phyloP scores from a whole-genome alignment of 1,139 yeast genomes.

The Candida buenavistaensis region DNA sequence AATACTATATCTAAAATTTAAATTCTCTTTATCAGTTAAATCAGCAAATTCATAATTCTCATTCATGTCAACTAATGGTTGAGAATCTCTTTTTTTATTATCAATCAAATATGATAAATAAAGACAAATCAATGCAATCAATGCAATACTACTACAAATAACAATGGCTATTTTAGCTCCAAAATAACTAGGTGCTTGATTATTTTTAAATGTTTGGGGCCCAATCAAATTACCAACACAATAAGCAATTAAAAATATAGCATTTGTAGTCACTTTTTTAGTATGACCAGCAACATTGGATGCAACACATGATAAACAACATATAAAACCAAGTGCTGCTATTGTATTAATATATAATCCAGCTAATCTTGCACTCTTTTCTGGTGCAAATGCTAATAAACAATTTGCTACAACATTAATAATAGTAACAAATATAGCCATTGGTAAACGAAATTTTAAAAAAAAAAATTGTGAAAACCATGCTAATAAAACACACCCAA shows the following conservation, averaged over 20 bases:
- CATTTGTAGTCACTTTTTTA: constrained; percentile 61
- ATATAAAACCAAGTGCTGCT: constrained; percentile 45
- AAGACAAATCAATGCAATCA: constrained; percentile 21
- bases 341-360: constrained; percentile 34
- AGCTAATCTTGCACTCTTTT: constrained; percentile 37
- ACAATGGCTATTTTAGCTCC: constrained; percentile 46
- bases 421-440: constrained; percentile 42
- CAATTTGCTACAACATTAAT: constrained; percentile 42
- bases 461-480: constrained; percentile 25
- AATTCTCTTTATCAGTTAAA: constrained; percentile 66
- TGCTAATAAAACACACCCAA: constrained; percentile 41
- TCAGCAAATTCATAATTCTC: constrained; percentile 60
- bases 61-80: constrained; percentile 15
- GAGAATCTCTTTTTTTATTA: constrained; percentile 28
- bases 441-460: constrained; percentile 39
- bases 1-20: constrained; percentile 52
- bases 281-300: constrained; percentile 73
- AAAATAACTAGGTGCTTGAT: constrained; percentile 53
- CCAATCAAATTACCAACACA: constrained; percentile 72
- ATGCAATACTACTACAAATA: constrained; percentile 27
- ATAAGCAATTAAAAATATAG: constrained; percentile 59
- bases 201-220: constrained; percentile 61
- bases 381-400: constrained; percentile 48
- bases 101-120: constrained; percentile 31
- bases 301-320: constrained; percentile 47